phyloP scores from a whole-genome alignment of 2,329 filamentous ascomycete species.

The Epichloe coenophiala region DNA sequence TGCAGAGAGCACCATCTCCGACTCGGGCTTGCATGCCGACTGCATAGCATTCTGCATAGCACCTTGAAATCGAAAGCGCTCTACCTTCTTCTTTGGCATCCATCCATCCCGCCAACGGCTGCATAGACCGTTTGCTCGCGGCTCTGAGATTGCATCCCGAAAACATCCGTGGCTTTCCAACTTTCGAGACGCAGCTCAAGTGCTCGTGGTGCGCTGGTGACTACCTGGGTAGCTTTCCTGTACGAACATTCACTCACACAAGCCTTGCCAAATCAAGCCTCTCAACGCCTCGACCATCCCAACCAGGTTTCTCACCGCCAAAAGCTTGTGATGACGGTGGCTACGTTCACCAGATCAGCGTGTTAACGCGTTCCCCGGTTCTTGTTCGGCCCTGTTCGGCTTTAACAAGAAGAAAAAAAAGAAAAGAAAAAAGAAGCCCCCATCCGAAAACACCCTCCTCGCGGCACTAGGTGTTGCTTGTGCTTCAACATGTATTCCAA shows the following conservation, averaged over 20 bases:
- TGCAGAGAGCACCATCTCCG: background rate
- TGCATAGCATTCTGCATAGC: background rate
- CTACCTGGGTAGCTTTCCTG: background rate
- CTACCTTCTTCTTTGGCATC: background rate
- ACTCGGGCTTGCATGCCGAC: background rate
- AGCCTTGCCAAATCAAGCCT: background rate
- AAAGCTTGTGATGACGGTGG: slow-evolving; percentile 4
- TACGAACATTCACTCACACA: background rate
- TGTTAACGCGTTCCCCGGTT: slow-evolving; percentile 1
- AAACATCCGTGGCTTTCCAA: background rate
- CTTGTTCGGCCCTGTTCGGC: background rate
- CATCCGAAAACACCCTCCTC: background rate
- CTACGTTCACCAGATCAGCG: background rate
- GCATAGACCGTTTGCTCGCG: background rate
- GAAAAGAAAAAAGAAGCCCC: background rate
- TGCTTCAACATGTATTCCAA: slow-evolving; percentile 7
- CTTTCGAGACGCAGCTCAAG: background rate
- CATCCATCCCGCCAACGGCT: background rate
- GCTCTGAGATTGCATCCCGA: background rate
- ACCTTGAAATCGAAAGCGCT: background rate
- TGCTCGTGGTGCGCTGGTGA: background rate
- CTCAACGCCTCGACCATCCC: background rate
- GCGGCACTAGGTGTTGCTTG: background rate
- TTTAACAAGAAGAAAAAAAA: background rate
- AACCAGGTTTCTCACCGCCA: slow-evolving; percentile 1